Evolutionary conservation across 2,329 filamentous ascomycete genomes (phyloP).

Genomic region (Curvularia eragrostidis): DNA sequence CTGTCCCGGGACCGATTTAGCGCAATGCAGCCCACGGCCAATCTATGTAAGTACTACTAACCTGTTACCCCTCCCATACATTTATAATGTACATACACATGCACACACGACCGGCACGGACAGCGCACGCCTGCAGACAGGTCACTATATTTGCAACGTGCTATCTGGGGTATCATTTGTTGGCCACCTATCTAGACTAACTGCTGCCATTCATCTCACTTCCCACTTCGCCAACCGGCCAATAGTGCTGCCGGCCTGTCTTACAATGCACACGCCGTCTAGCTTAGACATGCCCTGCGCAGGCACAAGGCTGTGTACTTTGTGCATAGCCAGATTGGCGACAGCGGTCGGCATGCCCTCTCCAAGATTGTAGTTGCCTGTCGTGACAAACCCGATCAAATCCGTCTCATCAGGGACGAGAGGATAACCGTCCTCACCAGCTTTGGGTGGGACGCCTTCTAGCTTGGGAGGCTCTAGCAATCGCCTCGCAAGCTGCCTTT

Average conservation of each 20-base stretch:
- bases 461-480: slow-evolving; percentile 28
- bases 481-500: slow-evolving; percentile 34
- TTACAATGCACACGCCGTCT: slow-evolving; percentile 73
- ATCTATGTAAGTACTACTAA: slow-evolving; percentile 4
- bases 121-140: slow-evolving; percentile 7
- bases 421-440: slow-evolving; percentile 59
- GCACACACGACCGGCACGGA: slow-evolving; percentile 11
- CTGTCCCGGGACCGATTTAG: slow-evolving; percentile 24
- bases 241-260: slow-evolving; percentile 78
- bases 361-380: slow-evolving; percentile 80
- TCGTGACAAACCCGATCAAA: slow-evolving; percentile 88
- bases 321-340: slow-evolving; percentile 70
- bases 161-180: background rate
- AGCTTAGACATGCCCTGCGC: slow-evolving; percentile 29
- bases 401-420: slow-evolving; percentile 75
- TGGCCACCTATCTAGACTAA: background rate
- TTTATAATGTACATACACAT: background rate
- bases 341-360: slow-evolving; percentile 78
- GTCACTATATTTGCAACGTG: background rate
- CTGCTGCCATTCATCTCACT: slow-evolving; percentile 53
- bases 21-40: slow-evolving; percentile 17
- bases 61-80: slow-evolving; percentile 11
- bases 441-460: slow-evolving; percentile 25
- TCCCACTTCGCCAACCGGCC: slow-evolving; percentile 85
- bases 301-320: slow-evolving; percentile 57